These are phyloP conservation scores for Penicillium dipodomyicola DNA, from an alignment of 495 filamentous ascomycete species.

Conservation along the genomic window DNA sequence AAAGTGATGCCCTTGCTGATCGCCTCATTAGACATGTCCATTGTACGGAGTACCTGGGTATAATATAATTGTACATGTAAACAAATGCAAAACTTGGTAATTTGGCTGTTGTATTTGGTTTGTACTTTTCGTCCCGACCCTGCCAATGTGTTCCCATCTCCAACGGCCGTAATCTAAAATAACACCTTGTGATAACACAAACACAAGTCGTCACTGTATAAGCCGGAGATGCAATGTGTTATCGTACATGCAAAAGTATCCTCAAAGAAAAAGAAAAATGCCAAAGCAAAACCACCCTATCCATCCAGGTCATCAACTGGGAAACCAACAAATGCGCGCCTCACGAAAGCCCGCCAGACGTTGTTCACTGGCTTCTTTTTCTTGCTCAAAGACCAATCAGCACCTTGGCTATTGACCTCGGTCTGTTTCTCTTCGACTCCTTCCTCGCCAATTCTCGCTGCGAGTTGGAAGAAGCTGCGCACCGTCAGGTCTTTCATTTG, in stretches of 20 bases:
- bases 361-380: conserved; percentile 50
- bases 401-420: conserved; percentile 13
- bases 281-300: conserved; percentile 8
- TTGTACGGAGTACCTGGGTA: not conserved
- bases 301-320: conserved; percentile 55
- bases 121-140: not conserved
- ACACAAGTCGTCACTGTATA: not conserved
- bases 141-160: not conserved
- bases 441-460: conserved; percentile 68
- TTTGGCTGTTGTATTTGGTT: not conserved
- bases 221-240: not conserved
- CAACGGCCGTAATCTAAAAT: not conserved
- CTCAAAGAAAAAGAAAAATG: conserved; percentile 9
- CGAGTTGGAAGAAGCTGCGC: conserved; percentile 73
- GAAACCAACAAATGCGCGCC: conserved; percentile 78
- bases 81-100: not conserved
- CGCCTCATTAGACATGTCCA: conserved; percentile 8
- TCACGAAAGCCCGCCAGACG: conserved; percentile 72
- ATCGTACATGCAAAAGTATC: conserved; percentile 7
- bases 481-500: conserved; percentile 82
- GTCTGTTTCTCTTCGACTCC: conserved; percentile 21
- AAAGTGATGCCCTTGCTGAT: conserved; percentile 21
- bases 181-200: conserved; percentile 2
- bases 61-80: not conserved
- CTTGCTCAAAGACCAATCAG: conserved; percentile 28